Evolutionary conservation across 2,329 filamentous ascomycete genomes (phyloP).

Genomic region (Phialemoniopsis sp.): DNA sequence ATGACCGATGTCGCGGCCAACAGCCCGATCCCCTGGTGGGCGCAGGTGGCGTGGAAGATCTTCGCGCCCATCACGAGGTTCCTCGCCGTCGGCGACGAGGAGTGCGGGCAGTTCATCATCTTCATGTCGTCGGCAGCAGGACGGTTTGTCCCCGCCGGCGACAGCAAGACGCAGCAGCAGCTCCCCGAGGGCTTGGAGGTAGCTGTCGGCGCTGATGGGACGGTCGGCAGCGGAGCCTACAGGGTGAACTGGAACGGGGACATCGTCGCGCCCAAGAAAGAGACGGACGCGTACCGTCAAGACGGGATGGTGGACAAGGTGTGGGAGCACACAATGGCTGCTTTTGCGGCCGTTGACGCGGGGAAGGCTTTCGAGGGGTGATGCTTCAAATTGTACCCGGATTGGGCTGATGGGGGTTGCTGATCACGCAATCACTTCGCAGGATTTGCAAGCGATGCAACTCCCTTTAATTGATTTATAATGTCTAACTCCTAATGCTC

Average conservation of each 20-base stretch:
- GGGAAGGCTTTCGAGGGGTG: background rate
- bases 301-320: constrained; percentile 2
- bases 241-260: constrained; percentile 3
- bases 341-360: constrained; percentile 1
- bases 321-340: constrained; percentile 4
- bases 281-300: background rate
- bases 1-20: background rate
- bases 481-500: no score
- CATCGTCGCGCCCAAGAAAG: background rate
- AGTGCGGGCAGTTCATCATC: constrained; percentile 1
- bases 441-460: no score
- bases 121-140: constrained; percentile 2
- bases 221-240: constrained; percentile 5
- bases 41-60: background rate
- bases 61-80: background rate
- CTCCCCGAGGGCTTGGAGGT: background rate
- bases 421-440: no score
- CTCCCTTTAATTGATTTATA: no score
- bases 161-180: background rate
- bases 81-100: background rate
- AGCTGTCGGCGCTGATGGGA: background rate
- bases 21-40: constrained; percentile 2
- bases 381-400: no score
- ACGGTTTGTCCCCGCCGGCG: no score
- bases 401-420: no score